Conservation (phyloP, 2,329 filamentous ascomycete genomes). For the Fusarium sp. region DNA sequence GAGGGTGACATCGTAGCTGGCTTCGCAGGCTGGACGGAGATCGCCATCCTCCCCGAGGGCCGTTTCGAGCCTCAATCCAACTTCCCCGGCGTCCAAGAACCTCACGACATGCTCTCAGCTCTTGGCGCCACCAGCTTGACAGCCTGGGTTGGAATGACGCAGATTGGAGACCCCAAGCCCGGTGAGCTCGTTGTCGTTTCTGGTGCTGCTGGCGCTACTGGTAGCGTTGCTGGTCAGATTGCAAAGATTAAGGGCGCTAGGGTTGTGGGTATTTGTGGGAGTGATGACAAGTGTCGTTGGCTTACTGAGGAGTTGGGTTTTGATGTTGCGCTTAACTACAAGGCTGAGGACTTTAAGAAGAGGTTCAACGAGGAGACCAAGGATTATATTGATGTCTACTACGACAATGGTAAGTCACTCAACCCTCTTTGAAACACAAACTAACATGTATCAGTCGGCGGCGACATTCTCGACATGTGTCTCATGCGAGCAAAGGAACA, state of each 20-base stretch:
- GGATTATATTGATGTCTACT: slow-evolving; percentile 76
- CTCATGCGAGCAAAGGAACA: slow-evolving; percentile 71
- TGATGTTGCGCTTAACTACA: slow-evolving; percentile 78
- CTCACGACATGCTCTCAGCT: slow-evolving; percentile 72
- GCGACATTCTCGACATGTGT: slow-evolving; percentile 76
- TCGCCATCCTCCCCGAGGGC: slow-evolving; percentile 69
- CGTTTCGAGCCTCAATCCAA: slow-evolving; percentile 56
- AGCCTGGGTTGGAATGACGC: slow-evolving; percentile 79
- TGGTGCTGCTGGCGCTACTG: slow-evolving; percentile 83
- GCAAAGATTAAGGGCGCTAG: slow-evolving; percentile 76
- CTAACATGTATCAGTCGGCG: slow-evolving; percentile 63
- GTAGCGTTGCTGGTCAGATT: slow-evolving; percentile 81
- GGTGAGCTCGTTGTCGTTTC: slow-evolving; percentile 83
- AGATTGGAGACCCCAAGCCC: slow-evolving; percentile 74
- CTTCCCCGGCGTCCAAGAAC: slow-evolving; percentile 56
- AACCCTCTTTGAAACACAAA: background rate
- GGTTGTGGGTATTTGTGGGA: slow-evolving; percentile 75
- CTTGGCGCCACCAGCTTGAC: slow-evolving; percentile 78
- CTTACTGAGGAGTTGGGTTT: slow-evolving; percentile 74
- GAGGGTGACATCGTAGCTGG: slow-evolving; percentile 70
- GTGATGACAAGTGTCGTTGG: slow-evolving; percentile 75
- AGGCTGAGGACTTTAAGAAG: slow-evolving; percentile 69
- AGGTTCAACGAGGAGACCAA: slow-evolving; percentile 71
- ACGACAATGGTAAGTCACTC: slow-evolving; percentile 67
- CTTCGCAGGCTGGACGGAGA: slow-evolving; percentile 74